Evolutionary conservation across 805 yeast genomes (phyloP), one percentile per base, ranked within the genome.

Genomic region (Barnettozyma wickerhamii): DNA sequence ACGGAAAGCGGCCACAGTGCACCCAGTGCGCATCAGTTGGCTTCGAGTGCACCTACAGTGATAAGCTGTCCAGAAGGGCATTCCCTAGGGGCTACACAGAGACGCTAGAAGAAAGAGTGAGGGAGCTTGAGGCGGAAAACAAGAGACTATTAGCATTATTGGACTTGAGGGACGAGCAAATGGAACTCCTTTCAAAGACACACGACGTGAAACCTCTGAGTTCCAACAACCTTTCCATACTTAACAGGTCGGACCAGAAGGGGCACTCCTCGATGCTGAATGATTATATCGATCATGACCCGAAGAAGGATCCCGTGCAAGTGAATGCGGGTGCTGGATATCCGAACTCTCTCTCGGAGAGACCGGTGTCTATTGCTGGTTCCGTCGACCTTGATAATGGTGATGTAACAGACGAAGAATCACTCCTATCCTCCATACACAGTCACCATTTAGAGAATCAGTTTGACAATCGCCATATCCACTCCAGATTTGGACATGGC

Each of bases 41-140:
- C 4, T 74, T 89, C 43, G 91, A 86, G 48, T 89, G 97, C 61
- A 82, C 82, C 42, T 84, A 87, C n/a, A 80, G 90, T 14, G 96
- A 89, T 57, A 82, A 83, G 51, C 68, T 89, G n/a, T 76, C 90
- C 1, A 72, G 96, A 43, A 69, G 90, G 47, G 91, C 95, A 0
- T 89, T 82, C 54, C 96, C 96, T 0, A 72, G 95, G 57, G 96
- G 96, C 0, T 89, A 89, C 54, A 89, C 96, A 0, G 96, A 89
- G 62, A 81, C 89, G 3, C 61, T 89, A 40, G 97, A 89, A 58
- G 95, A 87, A 55, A 68, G 95, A 37, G 81, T 89, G n/a, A 69
- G 96, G 37, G 93, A 84, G 55, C 68, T 90, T 18, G 95, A 88
- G 59, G 75, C 82, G 4, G 95, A 88, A 53, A 87, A 86, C 58